These are phyloP conservation scores for Brassica balearica DNA, from an alignment of 441 rosid species.

Conservation along the genomic window DNA sequence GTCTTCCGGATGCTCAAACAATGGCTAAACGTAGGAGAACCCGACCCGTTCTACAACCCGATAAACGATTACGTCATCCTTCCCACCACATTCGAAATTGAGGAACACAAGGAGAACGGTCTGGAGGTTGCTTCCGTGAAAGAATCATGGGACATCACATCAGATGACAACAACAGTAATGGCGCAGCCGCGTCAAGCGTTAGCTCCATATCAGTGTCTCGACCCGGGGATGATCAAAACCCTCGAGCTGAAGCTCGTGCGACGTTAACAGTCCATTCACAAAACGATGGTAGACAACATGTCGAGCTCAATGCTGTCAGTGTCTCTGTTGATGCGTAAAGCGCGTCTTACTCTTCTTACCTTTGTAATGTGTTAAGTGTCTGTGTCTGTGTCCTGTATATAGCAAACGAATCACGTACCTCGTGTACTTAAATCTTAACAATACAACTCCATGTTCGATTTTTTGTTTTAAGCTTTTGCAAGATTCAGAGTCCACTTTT, in stretches of 20 bases:
- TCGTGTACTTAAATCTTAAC: conserved; percentile 1
- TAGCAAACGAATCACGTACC: conserved; percentile 8
- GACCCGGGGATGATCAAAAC: conserved; percentile 43
- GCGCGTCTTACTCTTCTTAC: neutral
- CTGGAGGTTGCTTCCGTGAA: conserved; percentile 72
- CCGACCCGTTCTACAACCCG: conserved; percentile 89
- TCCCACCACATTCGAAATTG: conserved; percentile 73
- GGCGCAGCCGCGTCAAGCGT: conserved; percentile 38
- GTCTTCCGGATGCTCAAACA: conserved; percentile 83
- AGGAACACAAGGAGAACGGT: conserved; percentile 61
- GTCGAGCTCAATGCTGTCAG: conserved; percentile 72
- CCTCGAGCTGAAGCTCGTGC: conserved; percentile 65
- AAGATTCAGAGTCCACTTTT: too few species aligned
- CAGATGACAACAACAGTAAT: conserved; percentile 51
- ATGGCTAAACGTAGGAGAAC: conserved; percentile 85
- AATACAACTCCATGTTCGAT: too few species aligned
- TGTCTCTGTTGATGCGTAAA: conserved; percentile 58
- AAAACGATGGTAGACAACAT: conserved; percentile 67
- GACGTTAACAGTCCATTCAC: conserved; percentile 59
- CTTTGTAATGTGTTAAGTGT: conserved; percentile 19
- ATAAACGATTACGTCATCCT: conserved; percentile 84
- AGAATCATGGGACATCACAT: conserved; percentile 88
- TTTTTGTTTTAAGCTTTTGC: too few species aligned
- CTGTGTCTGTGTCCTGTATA: conserved; percentile 1
- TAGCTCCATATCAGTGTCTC: conserved; percentile 65